Base-by-base conservation (phyloP, 768 basidiomycete genomes). In the Russula sp. region DNA sequence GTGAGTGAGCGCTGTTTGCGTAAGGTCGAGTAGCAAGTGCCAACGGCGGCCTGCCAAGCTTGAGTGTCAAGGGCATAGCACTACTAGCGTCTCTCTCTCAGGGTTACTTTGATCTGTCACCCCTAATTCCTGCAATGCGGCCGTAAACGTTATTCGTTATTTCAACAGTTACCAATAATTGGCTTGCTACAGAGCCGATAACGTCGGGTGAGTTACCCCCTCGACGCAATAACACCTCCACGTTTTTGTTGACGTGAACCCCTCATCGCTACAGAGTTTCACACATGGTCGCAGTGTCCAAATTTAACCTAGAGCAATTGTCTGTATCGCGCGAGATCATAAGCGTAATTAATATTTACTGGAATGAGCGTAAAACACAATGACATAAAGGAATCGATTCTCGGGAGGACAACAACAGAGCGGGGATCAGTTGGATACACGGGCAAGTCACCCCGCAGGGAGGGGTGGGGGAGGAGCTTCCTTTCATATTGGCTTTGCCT, bases 401-500 rank as follows among this genome's bases (percentile, higher is more conserved):
- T 11, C 34, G 7, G 48, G 37, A 50, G 16, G 32, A 40, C 27
- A 20, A 27, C 32, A 31, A 49, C 11, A 16, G 48, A 18, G 27
- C 10, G 16, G 32, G 35, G 47, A 22, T 22, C 55, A 32, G n/a
- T 57, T 11, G 20, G 27, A 39, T 35, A 49, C 20, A 1, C n/a
- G 11, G 18, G 6, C 35, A n/a, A 32, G 32, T 27, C 37, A 8
- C 44, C 44, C 44, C 37, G 4, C 37, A 11, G 37, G n/a, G 20
- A 14, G 10, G 34, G 39, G 48, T 16, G 35, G 31, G 16, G 4
- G 51, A n/a, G n/a, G 34, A 11, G 20, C 48, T 22, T 31, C 35
- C 18, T n/a, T 16, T 63, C 37, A 54, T 18, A 63, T 55, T 35
- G 51, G 45, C 57, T 59, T 59, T 18, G 57, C 34, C 52, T 63